phyloP scores from a whole-genome alignment of 2,329 filamentous ascomycete species.

The Acrodontium crateriforme region DNA sequence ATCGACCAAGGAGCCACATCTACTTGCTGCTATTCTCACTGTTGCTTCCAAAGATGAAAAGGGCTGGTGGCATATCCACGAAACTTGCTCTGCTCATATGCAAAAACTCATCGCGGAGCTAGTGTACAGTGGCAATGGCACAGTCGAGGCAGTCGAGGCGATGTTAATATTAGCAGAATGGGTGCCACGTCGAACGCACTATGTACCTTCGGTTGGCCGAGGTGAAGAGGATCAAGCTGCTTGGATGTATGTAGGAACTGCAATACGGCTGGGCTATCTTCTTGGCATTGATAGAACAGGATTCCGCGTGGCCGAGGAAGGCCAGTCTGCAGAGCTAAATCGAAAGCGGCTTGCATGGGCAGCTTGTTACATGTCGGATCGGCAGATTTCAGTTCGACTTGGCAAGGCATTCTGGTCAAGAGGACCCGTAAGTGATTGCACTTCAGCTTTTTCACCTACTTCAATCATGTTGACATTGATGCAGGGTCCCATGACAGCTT shows the following conservation, averaged over 20 bases:
- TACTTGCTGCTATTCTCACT: constrained; percentile 20
- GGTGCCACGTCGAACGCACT: constrained; percentile 18
- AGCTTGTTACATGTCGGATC: constrained; percentile 21
- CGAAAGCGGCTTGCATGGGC: constrained; percentile 21
- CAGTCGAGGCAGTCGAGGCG: constrained; percentile 21
- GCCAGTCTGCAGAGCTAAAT: constrained; percentile 16
- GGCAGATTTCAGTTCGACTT: constrained; percentile 21
- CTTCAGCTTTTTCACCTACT: background rate
- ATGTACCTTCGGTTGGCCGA: constrained; percentile 15
- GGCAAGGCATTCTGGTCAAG: constrained; percentile 23
- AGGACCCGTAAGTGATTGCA: constrained; percentile 7
- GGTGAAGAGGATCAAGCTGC: constrained; percentile 22
- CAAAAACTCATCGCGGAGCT: constrained; percentile 19
- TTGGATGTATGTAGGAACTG: constrained; percentile 22
- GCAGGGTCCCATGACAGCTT: constrained; percentile 19
- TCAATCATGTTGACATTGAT: background rate
- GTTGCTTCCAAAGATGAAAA: constrained; percentile 22
- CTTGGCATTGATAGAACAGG: constrained; percentile 21
- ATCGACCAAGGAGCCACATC: constrained; percentile 18
- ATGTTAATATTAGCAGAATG: constrained; percentile 22
- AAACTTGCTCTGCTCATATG: constrained; percentile 21
- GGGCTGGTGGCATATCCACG: constrained; percentile 20
- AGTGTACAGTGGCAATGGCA: constrained; percentile 18
- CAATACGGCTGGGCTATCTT: constrained; percentile 21
- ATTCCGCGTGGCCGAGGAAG: constrained; percentile 17